A percentile compares a stretch with the other conserved stretches of the same genome.
Evolutionary conservation across 2,329 filamentous ascomycete genomes (phyloP).

Genomic region (Hysterium pulicare): DNA sequence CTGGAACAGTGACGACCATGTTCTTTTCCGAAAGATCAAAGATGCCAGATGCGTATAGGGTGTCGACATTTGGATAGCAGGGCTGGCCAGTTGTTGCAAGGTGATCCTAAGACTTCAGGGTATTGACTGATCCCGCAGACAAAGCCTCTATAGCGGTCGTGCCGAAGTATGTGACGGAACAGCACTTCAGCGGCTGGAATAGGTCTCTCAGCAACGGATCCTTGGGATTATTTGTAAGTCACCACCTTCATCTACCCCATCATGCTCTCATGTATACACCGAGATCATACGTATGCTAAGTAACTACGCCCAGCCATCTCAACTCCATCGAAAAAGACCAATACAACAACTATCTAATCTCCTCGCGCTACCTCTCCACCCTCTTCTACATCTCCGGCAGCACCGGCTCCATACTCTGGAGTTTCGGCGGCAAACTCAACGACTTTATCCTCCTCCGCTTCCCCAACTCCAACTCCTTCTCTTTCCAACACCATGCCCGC

Average conservation of each 20-base stretch:
- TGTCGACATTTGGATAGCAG: background rate
- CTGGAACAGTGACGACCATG: background rate
- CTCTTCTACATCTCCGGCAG: constrained; percentile 23
- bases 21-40: background rate
- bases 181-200: too few species aligned
- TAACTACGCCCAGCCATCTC: too few species aligned
- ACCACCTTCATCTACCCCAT: too few species aligned
- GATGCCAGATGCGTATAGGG: background rate
- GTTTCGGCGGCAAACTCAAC: constrained; percentile 28
- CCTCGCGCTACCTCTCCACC: constrained; percentile 24
- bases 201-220: too few species aligned
- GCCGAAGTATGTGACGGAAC: too few species aligned
- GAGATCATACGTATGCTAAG: too few species aligned
- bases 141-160: too few species aligned
- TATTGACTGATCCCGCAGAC: too few species aligned
- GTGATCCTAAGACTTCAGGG: too few species aligned
- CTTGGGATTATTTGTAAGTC: too few species aligned
- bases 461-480: constrained; percentile 18
- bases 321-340: constrained; percentile 41
- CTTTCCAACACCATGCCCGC: constrained; percentile 51
- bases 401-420: constrained; percentile 26
- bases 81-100: too few species aligned
- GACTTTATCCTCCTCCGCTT: constrained; percentile 16
- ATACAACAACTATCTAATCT: constrained; percentile 23
- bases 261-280: too few species aligned